phyloP scores from a whole-genome alignment of 257 asterid species.

The Prunella vulgaris region DNA sequence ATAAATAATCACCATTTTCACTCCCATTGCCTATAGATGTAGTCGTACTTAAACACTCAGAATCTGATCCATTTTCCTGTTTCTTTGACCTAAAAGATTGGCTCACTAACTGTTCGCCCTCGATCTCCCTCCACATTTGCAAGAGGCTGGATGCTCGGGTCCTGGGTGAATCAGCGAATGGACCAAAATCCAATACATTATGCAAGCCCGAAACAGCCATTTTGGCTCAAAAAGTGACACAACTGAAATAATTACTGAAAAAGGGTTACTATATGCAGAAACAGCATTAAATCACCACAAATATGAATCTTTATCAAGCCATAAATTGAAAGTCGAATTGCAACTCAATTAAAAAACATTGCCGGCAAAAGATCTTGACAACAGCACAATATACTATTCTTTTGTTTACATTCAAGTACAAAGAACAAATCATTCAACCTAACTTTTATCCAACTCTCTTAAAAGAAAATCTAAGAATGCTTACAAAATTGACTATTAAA shows the following conservation, averaged over 20 bases:
- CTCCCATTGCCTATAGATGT: conserved; percentile 36
- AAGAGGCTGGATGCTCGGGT: no score
- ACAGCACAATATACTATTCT: background rate
- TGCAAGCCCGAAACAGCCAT: conserved; percentile 87
- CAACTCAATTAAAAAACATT: background rate
- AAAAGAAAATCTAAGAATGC: conserved; percentile 29
- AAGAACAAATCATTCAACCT: conserved; percentile 13
- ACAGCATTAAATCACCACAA: background rate
- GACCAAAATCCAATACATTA: no score
- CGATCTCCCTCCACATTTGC: conserved; percentile 87
- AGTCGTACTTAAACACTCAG: conserved; percentile 29
- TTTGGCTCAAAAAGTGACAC: conserved; percentile 17
- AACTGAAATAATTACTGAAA: conserved; percentile 19
- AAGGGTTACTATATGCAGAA: conserved; percentile 10
- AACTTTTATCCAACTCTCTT: conserved; percentile 15
- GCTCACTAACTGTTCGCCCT: conserved; percentile 53
- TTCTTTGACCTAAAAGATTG: conserved; percentile 32
- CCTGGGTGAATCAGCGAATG: no score
- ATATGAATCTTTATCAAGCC: conserved; percentile 12
- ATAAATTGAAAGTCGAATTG: background rate
- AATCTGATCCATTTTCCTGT: conserved; percentile 30
- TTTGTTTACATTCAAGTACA: conserved; percentile 11
- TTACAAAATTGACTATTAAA: conserved; percentile 6
- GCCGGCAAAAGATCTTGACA: conserved; percentile 22
- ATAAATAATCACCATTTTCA: conserved; percentile 36